Percentiles rank a stretch among this genome's conserved stretches.
Conservation (phyloP, 2,329 filamentous ascomycete genomes). For the Pseudogymnoascus sp. region DNA sequence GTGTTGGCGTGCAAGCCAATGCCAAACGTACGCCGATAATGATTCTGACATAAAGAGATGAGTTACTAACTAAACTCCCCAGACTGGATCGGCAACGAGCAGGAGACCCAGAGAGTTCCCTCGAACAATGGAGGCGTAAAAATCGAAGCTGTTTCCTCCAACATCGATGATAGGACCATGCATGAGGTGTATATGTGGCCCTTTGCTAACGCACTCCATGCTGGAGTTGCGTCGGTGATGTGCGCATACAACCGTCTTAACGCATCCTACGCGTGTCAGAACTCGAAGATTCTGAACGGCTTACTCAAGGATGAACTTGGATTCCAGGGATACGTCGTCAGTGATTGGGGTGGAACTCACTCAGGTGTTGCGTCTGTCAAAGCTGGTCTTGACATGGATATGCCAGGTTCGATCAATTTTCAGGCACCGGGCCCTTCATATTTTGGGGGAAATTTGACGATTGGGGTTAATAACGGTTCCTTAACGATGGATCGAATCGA, state of each 20-base stretch:
- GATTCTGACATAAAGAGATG: no score
- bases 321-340: constrained; percentile 41
- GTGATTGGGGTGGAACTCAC: constrained; percentile 38
- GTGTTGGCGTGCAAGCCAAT: constrained; percentile 29
- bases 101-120: constrained; percentile 39
- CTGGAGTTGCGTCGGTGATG: constrained; percentile 58
- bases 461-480: constrained; percentile 42
- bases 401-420: constrained; percentile 43
- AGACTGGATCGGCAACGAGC: constrained; percentile 45
- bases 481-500: constrained; percentile 36
- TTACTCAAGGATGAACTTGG: constrained; percentile 44
- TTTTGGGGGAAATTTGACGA: constrained; percentile 25
- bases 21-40: constrained; percentile 23
- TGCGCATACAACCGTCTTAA: constrained; percentile 49
- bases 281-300: constrained; percentile 41
- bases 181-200: constrained; percentile 76
- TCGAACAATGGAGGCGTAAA: constrained; percentile 30
- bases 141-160: constrained; percentile 45
- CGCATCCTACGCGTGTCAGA: constrained; percentile 44
- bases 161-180: constrained; percentile 65
- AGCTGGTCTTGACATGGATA: constrained; percentile 44
- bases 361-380: constrained; percentile 37
- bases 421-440: constrained; percentile 23
- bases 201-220: constrained; percentile 64
- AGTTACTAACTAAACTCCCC: constrained; percentile 8